Evolutionary conservation across 2,329 filamentous ascomycete species (phyloP), one percentile per base, ranked within the genome.

Genomic region (Venturia carpophila): DNA sequence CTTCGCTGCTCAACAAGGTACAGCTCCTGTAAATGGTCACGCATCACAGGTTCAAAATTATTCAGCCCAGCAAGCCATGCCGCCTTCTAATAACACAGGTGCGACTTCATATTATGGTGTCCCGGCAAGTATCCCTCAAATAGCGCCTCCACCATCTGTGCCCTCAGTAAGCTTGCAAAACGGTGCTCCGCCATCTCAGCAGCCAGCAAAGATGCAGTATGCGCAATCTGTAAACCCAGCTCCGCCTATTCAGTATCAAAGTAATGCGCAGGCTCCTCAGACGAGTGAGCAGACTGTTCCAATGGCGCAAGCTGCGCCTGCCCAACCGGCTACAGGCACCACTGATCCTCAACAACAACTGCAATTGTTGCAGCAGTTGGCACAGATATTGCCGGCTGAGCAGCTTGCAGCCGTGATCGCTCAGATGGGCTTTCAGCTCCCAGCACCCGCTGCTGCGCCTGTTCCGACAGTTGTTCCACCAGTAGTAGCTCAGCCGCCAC

Each of bases 331-430:
- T 34, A 6, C 24, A 63, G 61, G 41, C 11, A 34, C 42, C 27
- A 11, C 24, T 47, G 52, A 64, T 45, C 63, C 63, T 67, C 67
- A 65, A 67, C 52, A 58, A 37, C 52, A 58, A 37, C 67, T 65
- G 64, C 67, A 65, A 52, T 49, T 65, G 15, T 55, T 65, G 37
- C 58, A 62, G 64, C 41, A 49, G 19, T 30, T 65, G 30, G 64
- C 64, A 37, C 41, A 37, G 11, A 37, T 43, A 13, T 34, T 65
- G 10, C 34, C 43, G 24, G 42, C 64, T 41, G 64, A 66, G 39
- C 64, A 66, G 34, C 34, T 66, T 43, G 64, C 62, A n/a, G 62
- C 42, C 27, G 62, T 63, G 45, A 63, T 63, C 43, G 27, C 43
- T 17, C 37, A 42, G 62, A 42, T 63, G 37, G 60, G 60, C 17